Percentiles rank a stretch among this genome's conserved stretches.
These are phyloP conservation scores for Aureobasidium lini DNA, from an alignment of 2,329 filamentous ascomycete species.

Conservation along the genomic window DNA sequence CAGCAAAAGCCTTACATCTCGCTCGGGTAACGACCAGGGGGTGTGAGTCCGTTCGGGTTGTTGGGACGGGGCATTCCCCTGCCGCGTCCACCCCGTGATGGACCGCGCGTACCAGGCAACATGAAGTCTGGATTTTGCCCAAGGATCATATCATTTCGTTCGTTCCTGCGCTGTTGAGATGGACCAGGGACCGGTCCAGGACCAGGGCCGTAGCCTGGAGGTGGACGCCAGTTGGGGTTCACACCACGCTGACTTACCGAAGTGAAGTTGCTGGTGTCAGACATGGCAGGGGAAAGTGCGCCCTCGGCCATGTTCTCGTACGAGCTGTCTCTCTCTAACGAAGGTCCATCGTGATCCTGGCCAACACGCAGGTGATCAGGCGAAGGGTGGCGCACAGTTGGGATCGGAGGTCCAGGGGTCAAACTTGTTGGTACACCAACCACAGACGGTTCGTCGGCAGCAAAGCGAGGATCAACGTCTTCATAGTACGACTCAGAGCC, in stretches of 20 bases:
- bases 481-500: constrained; percentile 67
- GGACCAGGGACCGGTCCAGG: constrained; percentile 10
- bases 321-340: constrained; percentile 36
- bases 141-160: constrained; percentile 63
- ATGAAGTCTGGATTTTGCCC: constrained; percentile 82
- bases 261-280: constrained; percentile 79
- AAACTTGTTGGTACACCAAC: constrained; percentile 19
- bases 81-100: constrained; percentile 24
- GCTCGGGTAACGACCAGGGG: constrained; percentile 27
- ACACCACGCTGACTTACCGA: constrained; percentile 81
- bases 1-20: constrained; percentile 11
- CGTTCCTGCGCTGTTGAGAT: constrained; percentile 35
- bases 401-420: constrained; percentile 18
- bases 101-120: constrained; percentile 45
- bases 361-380: background rate
- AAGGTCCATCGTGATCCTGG: constrained; percentile 14
- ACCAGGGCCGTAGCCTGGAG: constrained; percentile 32
- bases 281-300: constrained; percentile 61
- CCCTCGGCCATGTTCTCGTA: constrained; percentile 59
- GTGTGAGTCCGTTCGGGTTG: constrained; percentile 21
- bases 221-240: constrained; percentile 73
- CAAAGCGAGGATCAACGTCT: constrained; percentile 86
- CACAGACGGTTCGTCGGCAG: constrained; percentile 36
- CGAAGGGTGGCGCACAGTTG: constrained; percentile 17
- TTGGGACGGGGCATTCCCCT: constrained; percentile 12